A percentile compares a stretch with the other conserved stretches of the same genome.
These are phyloP conservation scores for Arctium lappa DNA, from an alignment of 129 eudicot species.

Conservation along the genomic window DNA sequence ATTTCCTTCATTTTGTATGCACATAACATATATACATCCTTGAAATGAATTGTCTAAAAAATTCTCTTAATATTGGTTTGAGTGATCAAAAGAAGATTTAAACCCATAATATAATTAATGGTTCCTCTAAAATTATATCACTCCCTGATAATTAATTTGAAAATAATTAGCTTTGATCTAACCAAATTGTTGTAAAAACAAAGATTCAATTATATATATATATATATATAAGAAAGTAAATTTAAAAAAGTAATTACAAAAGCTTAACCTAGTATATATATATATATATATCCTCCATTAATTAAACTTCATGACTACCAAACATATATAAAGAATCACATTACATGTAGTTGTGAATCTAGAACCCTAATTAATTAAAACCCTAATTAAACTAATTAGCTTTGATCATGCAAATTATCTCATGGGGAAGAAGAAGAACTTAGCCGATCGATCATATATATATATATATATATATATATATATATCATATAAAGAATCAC, in stretches of 20 bases:
- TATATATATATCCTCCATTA: not conserved
- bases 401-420: not conserved
- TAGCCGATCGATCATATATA: too few species aligned
- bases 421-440: not conserved
- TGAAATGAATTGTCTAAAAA: not conserved
- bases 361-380: not conserved
- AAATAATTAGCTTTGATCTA: not conserved
- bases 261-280: not conserved
- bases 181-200: not conserved
- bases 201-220: not conserved
- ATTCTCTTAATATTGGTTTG: not conserved
- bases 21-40: slow-evolving; percentile 1
- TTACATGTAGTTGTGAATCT: slow-evolving; percentile 1
- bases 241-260: not conserved
- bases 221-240: not conserved
- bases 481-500: not conserved
- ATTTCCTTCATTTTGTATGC: slow-evolving; percentile 31
- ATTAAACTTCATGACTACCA: not conserved
- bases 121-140: slow-evolving; percentile 9
- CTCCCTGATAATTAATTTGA: not conserved
- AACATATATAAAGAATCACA: not conserved
- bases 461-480: too few species aligned
- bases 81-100: slow-evolving; percentile 15
- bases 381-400: too few species aligned
- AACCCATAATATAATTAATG: not conserved